A percentile compares a stretch with the other conserved stretches of the same genome.
phyloP scores from a whole-genome alignment of 805 yeast species.

The Saccharomycopsis sp. region DNA sequence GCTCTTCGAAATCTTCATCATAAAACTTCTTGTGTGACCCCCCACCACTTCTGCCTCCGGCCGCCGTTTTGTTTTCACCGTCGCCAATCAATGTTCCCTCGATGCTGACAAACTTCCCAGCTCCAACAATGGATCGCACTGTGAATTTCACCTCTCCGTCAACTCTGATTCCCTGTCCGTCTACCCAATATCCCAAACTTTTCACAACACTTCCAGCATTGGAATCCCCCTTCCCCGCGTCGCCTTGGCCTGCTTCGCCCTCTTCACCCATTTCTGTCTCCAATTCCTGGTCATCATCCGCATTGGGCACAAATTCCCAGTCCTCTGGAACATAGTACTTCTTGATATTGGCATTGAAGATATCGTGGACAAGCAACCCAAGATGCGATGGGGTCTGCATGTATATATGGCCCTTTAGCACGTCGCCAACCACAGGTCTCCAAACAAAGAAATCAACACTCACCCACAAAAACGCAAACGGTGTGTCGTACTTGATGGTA shows the following conservation, averaged over 20 bases:
- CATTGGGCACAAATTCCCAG: constrained; percentile 80
- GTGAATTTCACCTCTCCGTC: constrained; percentile 79
- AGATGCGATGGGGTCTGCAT: constrained; percentile 94
- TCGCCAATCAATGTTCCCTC: constrained; percentile 77
- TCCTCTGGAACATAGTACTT: constrained; percentile 73
- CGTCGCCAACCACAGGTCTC: constrained; percentile 86
- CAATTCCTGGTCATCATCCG: constrained; percentile 65
- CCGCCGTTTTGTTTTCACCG: constrained; percentile 28
- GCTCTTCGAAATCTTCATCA: constrained; percentile 15
- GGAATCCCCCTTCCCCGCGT: constrained; percentile 37
- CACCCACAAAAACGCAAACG: constrained; percentile 85
- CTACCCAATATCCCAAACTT: constrained; percentile 84
- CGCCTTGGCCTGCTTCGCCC: too few species aligned
- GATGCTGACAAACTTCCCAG: constrained; percentile 75
- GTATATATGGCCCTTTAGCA: constrained; percentile 76
- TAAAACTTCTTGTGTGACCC: constrained; percentile 21
- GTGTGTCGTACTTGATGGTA: constrained; percentile 65
- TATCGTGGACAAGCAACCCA: constrained; percentile 83
- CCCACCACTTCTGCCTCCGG: not conserved
- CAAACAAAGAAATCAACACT: constrained; percentile 75
- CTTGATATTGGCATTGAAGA: constrained; percentile 89
- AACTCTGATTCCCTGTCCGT: constrained; percentile 59
- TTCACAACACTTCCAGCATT: constrained; percentile 38
- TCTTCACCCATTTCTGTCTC: constrained; percentile 4
- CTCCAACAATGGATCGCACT: constrained; percentile 59